Evolutionary conservation across 306 rosid species (phyloP).

Genomic region (Hippophae rhamnoides): DNA sequence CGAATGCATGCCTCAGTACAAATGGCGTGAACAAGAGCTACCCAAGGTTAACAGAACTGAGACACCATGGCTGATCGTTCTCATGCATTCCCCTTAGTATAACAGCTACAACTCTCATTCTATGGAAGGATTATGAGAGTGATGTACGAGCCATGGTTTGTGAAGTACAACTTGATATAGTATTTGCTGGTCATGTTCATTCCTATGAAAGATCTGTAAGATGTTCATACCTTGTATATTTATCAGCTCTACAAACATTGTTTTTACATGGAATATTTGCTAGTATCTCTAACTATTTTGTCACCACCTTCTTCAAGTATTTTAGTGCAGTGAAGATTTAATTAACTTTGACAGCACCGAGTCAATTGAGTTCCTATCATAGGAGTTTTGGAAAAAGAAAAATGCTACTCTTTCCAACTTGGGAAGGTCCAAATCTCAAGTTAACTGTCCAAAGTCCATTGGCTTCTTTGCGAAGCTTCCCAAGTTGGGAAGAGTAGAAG

Average conservation of each 20-base stretch:
- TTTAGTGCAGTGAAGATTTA: background rate
- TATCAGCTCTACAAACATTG: background rate
- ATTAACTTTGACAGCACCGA: too few relatives aligned
- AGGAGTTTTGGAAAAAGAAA: too few relatives aligned
- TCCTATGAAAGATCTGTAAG: constrained; percentile 88
- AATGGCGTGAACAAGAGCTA: constrained; percentile 34
- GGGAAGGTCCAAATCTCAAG: too few relatives aligned
- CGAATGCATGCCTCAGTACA: constrained; percentile 42
- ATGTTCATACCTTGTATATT: background rate
- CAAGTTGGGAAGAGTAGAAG: too few relatives aligned
- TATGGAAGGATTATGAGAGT: constrained; percentile 88
- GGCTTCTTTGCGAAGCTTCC: too few relatives aligned
- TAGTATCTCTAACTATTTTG: background rate
- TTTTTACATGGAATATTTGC: too few relatives aligned
- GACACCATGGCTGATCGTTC: constrained; percentile 53
- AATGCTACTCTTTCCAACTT: too few relatives aligned
- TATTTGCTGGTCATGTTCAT: constrained; percentile 85
- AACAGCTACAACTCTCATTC: constrained; percentile 51
- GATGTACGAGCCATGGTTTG: constrained; percentile 64
- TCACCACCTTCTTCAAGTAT: background rate
- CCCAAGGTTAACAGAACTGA: constrained; percentile 42
- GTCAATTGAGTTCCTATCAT: background rate
- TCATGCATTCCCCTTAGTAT: constrained; percentile 47
- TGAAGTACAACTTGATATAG: constrained; percentile 62
- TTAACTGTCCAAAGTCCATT: too few relatives aligned